phyloP scores from a whole-genome alignment of 306 rosid genomes.

The Rubus idaeus region DNA sequence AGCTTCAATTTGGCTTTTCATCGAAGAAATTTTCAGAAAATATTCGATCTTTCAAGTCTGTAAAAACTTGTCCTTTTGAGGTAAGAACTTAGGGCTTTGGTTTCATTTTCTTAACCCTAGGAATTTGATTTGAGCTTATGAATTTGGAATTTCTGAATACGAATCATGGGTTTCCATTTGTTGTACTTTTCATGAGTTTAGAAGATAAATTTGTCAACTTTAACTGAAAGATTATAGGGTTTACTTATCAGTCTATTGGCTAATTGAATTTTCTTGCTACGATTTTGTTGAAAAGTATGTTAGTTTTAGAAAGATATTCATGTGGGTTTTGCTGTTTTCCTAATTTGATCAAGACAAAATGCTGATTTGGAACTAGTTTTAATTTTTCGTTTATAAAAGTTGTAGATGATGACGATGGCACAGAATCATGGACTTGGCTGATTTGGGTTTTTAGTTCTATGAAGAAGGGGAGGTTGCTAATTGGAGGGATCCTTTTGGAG shows the following conservation, averaged over 20 bases:
- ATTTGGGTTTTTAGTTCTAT: conserved; percentile 3
- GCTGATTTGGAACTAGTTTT: not conserved
- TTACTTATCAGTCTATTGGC: not conserved
- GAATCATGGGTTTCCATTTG: not conserved
- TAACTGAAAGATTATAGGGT: not conserved
- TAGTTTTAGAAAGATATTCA: not conserved
- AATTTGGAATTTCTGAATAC: not conserved
- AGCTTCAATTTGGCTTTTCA: not conserved
- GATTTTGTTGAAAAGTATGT: not conserved
- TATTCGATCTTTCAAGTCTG: conserved; percentile 7
- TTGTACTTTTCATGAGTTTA: not conserved
- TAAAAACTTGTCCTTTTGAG: conserved; percentile 9
- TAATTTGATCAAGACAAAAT: not conserved
- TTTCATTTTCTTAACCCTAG: conserved; percentile 14
- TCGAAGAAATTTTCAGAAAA: not conserved
- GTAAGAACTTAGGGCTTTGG: conserved; percentile 29
- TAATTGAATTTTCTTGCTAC: not conserved
- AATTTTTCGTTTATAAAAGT: not conserved
- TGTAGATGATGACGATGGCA: not conserved
- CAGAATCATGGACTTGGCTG: not conserved
- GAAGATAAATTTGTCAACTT: not conserved
- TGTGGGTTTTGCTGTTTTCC: conserved; percentile 7
- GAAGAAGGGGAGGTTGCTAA: conserved; percentile 1
- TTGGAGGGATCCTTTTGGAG: conserved; percentile 8
- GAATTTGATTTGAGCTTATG: conserved; percentile 16